Evolutionary conservation across 371 early-diverging fungal genomes (phyloP), one percentile per base, ranked within the genome.

Genomic region (Syncephalastrum racemosum): DNA sequence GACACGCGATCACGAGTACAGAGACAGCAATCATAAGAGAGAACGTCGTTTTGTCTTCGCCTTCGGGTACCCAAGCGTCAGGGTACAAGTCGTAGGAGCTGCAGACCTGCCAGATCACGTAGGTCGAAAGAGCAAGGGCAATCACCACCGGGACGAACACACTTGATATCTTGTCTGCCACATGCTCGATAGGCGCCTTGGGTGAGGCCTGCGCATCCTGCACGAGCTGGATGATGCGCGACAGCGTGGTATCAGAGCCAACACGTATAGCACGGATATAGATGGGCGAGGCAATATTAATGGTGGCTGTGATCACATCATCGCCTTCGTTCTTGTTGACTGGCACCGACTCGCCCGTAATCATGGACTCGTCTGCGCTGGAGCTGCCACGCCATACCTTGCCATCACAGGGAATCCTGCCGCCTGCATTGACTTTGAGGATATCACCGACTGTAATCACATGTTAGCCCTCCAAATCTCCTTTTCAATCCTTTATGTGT

Each of bases 271-370:
- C 85, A 59, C 82, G 76, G 39, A 89, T 73, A 48, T 79, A 77
- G 39, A 87, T 76, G 10, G 80, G 66, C 0, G 82, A 70, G 4
- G 81, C 59, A 27, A 82, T 47, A 54, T 86, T 85, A 67, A 88
- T 79, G 2, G 85, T 81, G 0, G 83, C 88, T 44, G 81, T 79
- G 43, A 83, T 81, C 14, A 87, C 80, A 25, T 65, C 70, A 48
- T 73, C 77, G 10, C 71, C 71, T 51, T 73, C 70, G 1, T 67
- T 74, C 64, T 90, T 90, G 23, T 67, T 70, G 2, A 91, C 81
- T 14, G 91, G 91, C 12, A 90, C 57, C 15, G 89, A 78, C 66
- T 93, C 94, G 40, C 94, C 94, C 0, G 94, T 94, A 39, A 94
- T 81, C 82, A 91, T 88, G 50, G 87, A 83, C 66, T 91, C 91